Conservation (phyloP, 78 protist species). For the Dictyostelium discoideum region DNA sequence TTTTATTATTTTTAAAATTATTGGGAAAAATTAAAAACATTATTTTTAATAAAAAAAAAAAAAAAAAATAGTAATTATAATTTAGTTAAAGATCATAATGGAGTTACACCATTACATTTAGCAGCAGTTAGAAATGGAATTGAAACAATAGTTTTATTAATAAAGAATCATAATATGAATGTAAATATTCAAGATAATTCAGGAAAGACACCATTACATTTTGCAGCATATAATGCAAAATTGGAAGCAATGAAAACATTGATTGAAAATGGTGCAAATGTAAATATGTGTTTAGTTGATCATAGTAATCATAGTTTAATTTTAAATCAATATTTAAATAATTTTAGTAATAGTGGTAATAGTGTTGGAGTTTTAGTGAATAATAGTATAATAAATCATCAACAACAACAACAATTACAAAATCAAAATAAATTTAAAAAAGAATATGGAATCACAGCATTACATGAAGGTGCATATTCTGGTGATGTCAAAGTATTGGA, state of each 20-base stretch:
- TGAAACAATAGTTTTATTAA: constrained; percentile 2
- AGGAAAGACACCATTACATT: constrained; percentile 68
- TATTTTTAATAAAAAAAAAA: not conserved
- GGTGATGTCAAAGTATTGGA: constrained; percentile 7
- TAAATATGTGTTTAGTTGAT: constrained; percentile 30
- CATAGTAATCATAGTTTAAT: not conserved
- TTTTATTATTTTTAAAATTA: not conserved
- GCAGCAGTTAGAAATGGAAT: constrained; percentile 14
- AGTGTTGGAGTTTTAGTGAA: constrained; percentile 6
- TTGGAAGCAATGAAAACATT: constrained; percentile 19
- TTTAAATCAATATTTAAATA: not conserved
- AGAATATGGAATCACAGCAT: constrained; percentile 56
- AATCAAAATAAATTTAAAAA: constrained; percentile 14
- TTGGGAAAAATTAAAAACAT: too few species aligned
- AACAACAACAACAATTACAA: not conserved
- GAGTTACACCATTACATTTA: constrained; percentile 55
- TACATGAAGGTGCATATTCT: constrained; percentile 49
- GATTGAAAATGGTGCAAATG: constrained; percentile 35
- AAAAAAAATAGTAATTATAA: constrained; percentile 15
- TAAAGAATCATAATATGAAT: constrained; percentile 33
- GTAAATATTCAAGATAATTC: constrained; percentile 59
- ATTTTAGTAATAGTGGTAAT: not conserved
- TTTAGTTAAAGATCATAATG: constrained; percentile 42
- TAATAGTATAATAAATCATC: not conserved
- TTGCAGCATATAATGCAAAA: constrained; percentile 39